Base-by-base conservation (phyloP, 129 eudicot genomes). In the Calendula officinalis region DNA sequence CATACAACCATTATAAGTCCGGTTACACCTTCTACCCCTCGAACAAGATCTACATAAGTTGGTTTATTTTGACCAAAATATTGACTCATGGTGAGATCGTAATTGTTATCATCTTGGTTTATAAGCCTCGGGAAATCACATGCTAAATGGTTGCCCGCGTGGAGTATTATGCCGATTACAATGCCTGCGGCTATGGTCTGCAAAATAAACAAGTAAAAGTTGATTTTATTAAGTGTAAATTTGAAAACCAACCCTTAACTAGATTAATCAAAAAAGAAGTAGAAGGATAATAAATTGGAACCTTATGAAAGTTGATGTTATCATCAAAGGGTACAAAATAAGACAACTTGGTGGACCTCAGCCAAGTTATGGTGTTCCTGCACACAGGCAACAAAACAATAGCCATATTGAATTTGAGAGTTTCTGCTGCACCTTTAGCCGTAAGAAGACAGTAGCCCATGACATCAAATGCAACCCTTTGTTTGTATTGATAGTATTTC, bases 271-370 rank as follows among this genome's bases (percentile, higher is more conserved):
- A 22, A 22, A 22, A 22, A 22, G 30, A 22, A 22, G n/a, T n/a
- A n/a, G 60, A 40, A 54, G 30, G 61, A 55, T 45, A 46, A 41
- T 34, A 15, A 34, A 61, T 33, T 43, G 47, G 60, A 67, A 57
- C 99, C 97, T 94, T 88, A 77, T 94, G 99, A 73, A 94, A 94
- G 87, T 94, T 94, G 84, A 94, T 83, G 80, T 91, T 91, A 76
- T 91, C 96, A 48, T 91, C 98, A 47, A 91, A 91, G 3, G 96
- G 98, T 50, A 87, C 70, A 70, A 80, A 43, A 50, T 46, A 64
- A 5, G 76, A 84, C 70, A 84, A 30, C 62, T 53, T 81, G 41
- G 88, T 87, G 71, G 94, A 82, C 92, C 98, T 79, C 53, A 91
- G 80, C 96, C 95, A 91, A 60, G 98, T 91, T 44, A 87, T 87